Evolutionary conservation across 2,329 filamentous ascomycete genomes (phyloP), one percentile per base, ranked within the genome.

Genomic region (Colletotrichum orbiculare): DNA sequence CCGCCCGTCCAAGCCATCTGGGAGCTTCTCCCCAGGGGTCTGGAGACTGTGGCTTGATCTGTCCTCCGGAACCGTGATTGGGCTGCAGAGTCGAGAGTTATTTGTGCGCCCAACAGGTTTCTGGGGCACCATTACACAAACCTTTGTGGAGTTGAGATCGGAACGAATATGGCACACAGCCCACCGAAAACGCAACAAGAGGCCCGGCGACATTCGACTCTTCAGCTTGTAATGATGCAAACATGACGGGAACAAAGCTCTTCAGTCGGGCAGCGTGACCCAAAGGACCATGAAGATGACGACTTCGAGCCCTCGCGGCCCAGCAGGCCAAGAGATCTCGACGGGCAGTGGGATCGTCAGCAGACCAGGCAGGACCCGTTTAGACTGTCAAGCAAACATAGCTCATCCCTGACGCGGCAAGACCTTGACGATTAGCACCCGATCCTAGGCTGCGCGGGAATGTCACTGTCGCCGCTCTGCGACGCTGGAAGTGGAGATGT

Each of bases 41-140:
- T 46, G 13, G 39, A 54, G 60, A 54, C 34, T 45, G 65, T 60
- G 61, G 61, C 60, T 60, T 67, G 60, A 58, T 47, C 43, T 52
- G 48, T 25, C 55, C 10, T 60, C 43, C 39, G 48, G 11, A 35
- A 54, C 9, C 15, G 43, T 50, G 41, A 65, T 60, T 58, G 55
- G 61, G 41, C 55, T 25, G 25, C 25, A 38, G 8, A 8, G 15
- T 42, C 12, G 25, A 13, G 9, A 34, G 25, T 45, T 53, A 34
- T n/a, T 34, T n/a, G 38, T 12, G 35, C 42, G 49, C 49, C 17
- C 33, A 38, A 55, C 49, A 66, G 64, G 60, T 34, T 66, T 64
- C 15, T 25, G 25, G 4, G 4, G 25, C 25, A 25, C 25, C 25
- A 25, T 25, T 5, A 25, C 25, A 25, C 25, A 25, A 25, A 25